phyloP scores from a whole-genome alignment of 768 basidiomycete genomes.

The Candolleomyces efflorescens region DNA sequence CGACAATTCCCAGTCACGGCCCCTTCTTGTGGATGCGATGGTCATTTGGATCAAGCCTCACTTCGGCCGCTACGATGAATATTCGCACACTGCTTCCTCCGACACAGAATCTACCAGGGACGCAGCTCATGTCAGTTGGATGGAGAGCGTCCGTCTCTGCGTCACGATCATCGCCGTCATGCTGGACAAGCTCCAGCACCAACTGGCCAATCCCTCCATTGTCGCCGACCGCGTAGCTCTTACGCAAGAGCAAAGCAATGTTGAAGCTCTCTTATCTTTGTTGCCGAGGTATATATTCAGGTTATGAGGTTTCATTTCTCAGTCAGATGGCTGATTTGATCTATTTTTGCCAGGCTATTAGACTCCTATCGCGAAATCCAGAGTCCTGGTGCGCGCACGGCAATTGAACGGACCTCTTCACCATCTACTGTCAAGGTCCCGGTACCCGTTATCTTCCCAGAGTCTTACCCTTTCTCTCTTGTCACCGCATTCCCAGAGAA shows the following conservation, averaged over 20 bases:
- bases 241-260: conserved; percentile 85
- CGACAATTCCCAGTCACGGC: conserved; percentile 73
- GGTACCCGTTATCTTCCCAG: conserved; percentile 83
- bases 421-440: conserved; percentile 52
- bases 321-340: conserved; percentile 1
- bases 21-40: conserved; percentile 79
- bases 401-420: conserved; percentile 65
- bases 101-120: conserved; percentile 70
- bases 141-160: conserved; percentile 87
- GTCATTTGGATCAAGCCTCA: conserved; percentile 94
- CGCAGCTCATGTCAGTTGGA: conserved; percentile 76
- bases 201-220: conserved; percentile 64
- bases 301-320: neutral
- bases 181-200: conserved; percentile 85
- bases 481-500: conserved; percentile 31
- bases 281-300: conserved; percentile 63
- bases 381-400: conserved; percentile 56
- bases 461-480: conserved; percentile 90
- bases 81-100: conserved; percentile 51
- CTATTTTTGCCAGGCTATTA: conserved; percentile 51
- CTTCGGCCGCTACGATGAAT: conserved; percentile 90
- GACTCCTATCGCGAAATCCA: conserved; percentile 88
- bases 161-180: conserved; percentile 86
- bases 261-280: conserved; percentile 79
- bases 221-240: conserved; percentile 56